phyloP scores from a whole-genome alignment of 441 rosid genomes.

The Populus tomentosa region DNA sequence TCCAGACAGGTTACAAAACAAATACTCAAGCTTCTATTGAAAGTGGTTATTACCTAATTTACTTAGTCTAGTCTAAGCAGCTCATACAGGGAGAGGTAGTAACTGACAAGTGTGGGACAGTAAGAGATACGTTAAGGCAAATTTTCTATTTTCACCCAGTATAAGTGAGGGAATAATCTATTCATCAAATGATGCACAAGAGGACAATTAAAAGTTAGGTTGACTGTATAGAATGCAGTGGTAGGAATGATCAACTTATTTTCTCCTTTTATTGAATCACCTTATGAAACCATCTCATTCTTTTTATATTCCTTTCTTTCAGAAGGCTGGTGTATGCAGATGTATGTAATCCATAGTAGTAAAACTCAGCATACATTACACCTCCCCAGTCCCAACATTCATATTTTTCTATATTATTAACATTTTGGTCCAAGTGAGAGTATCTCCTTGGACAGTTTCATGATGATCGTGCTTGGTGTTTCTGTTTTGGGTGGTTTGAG shows the following conservation, averaged over 20 bases:
- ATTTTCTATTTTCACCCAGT: background rate
- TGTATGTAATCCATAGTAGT: background rate
- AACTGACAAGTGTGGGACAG: background rate
- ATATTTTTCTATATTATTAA: conserved; percentile 1
- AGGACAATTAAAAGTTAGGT: background rate
- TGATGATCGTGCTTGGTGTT: background rate
- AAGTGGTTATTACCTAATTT: background rate
- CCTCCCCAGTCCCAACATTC: background rate
- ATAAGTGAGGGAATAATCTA: background rate
- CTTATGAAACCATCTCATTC: background rate
- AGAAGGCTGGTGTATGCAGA: background rate
- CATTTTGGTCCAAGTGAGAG: background rate
- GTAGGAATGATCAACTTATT: background rate
- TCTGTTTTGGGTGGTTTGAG: conserved; percentile 12
- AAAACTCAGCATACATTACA: background rate
- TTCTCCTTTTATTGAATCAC: background rate
- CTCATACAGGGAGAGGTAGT: background rate
- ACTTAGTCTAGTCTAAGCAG: background rate
- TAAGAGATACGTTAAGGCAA: background rate
- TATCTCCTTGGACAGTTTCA: background rate
- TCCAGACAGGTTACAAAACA: no score
- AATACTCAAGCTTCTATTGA: no score
- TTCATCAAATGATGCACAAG: background rate
- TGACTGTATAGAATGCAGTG: background rate
- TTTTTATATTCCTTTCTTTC: background rate